Percentiles rank a stretch among this genome's conserved stretches.
Conservation (phyloP, 2,329 filamentous ascomycete genomes). For the Xylariaceae sp. region DNA sequence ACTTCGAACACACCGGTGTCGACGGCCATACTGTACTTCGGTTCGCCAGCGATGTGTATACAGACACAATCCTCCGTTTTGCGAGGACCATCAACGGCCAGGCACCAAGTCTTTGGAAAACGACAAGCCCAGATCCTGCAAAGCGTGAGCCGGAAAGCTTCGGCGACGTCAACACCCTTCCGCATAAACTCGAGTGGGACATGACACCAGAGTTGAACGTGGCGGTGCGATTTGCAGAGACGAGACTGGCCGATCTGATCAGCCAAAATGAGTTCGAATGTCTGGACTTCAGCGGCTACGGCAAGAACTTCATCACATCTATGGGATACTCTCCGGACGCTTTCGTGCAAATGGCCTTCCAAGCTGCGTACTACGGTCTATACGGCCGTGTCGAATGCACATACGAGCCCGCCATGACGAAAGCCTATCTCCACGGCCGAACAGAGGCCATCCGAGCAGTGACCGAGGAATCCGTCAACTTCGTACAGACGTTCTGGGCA, state of each 20-base stretch:
- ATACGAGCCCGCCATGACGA: constrained; percentile 98
- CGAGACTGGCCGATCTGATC: constrained; percentile 86
- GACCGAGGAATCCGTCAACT: constrained; percentile 77
- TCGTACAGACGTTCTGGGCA: constrained; percentile 91
- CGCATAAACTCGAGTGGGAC: constrained; percentile 96
- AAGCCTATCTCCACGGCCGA: constrained; percentile 84
- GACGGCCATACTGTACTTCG: constrained; percentile 95
- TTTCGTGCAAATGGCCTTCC: constrained; percentile 98
- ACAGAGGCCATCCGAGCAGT: constrained; percentile 91
- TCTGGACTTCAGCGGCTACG: constrained; percentile 82
- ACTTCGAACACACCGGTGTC: constrained; percentile 97
- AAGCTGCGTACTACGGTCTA: constrained; percentile 94
- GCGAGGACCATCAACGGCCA: constrained; percentile 92
- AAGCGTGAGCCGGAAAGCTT: constrained; percentile 90
- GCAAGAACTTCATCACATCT: constrained; percentile 95
- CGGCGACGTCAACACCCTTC: constrained; percentile 87
- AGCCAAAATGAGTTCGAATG: constrained; percentile 95
- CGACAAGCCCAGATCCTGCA: constrained; percentile 83
- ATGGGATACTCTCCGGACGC: constrained; percentile 97
- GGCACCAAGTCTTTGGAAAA: constrained; percentile 87
- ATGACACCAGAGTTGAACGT: constrained; percentile 90
- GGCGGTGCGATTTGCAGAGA: constrained; percentile 92
- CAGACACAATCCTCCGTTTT: constrained; percentile 94
- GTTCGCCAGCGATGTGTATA: constrained; percentile 95
- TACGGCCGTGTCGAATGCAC: constrained; percentile 93